Evolutionary conservation across 139 green algal species (phyloP), one percentile per base, ranked within the genome.

Genomic region (Pleodorina starrii): DNA sequence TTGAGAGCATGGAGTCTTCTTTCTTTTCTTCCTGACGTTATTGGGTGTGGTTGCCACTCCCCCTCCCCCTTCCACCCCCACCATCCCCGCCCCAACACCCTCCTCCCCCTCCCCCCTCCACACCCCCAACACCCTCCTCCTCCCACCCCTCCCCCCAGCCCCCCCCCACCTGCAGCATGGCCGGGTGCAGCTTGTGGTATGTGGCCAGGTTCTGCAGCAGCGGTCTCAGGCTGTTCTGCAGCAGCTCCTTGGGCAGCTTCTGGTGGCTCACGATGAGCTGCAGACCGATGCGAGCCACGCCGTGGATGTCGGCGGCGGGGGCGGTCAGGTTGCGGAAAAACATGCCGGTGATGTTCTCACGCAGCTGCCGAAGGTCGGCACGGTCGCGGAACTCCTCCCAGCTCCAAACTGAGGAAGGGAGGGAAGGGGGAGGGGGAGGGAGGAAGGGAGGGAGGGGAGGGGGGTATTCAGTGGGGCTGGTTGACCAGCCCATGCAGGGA

Each of bases 141-240:
- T n/a, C n/a, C n/a, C n/a, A n/a, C n/a, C n/a, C n/a, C n/a, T n/a
- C n/a, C n/a, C n/a, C n/a, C n/a, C n/a, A n/a, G n/a, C n/a, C n/a
- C n/a, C n/a, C n/a, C n/a, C 74, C 4, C 63, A 69, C 83, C 83
- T 88, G 83, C 66, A 88, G 68, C 83, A 88, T 80, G 32, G 68
- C 83, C 3, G 83, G 83, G 68, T 88, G 94, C 29, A 96, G 93
- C 80, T 95, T 94, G 42, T 97, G 94, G 92, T 97, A 95, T 78
- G 95, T 91, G 1, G 94, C 95, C 63, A 99, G 87, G 91, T 98
- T 96, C 59, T 95, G 92, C 35, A 99, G 93, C 54, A 99, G 98
- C 48, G 97, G 97, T 11, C 97, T 89, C 75, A 99, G 88, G 77
- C 91, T 95, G 75, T 76, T 92, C 90, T 98, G 95, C 90, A 98